Evolutionary conservation across 2,329 filamentous ascomycete genomes (phyloP).

Genomic region (Balansia obtecta): DNA sequence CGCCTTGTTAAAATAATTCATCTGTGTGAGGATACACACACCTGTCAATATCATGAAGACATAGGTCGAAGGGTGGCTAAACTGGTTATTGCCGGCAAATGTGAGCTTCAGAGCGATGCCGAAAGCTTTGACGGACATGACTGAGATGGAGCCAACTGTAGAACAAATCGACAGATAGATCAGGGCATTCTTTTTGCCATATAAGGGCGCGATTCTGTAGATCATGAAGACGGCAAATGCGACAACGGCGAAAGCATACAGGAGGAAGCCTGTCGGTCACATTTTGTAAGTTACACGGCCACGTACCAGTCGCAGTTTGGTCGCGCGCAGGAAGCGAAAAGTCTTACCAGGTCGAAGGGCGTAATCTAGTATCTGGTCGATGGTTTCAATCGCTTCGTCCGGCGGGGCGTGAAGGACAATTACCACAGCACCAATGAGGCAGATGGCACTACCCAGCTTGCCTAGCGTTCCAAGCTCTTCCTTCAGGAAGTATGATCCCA

Average conservation of each 20-base stretch:
- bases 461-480: constrained; percentile 85
- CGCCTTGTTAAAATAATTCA: constrained; percentile 99
- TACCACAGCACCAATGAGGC: constrained; percentile 88
- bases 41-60: constrained; percentile 89
- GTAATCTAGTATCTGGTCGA: constrained; percentile 83
- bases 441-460: constrained; percentile 91
- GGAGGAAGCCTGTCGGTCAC: constrained; percentile 58
- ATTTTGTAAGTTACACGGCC: background rate
- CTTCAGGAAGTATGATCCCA: constrained; percentile 87
- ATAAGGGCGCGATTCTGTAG: constrained; percentile 76
- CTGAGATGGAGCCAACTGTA: constrained; percentile 89
- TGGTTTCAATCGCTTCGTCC: constrained; percentile 79
- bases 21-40: constrained; percentile 94
- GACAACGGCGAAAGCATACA: constrained; percentile 71
- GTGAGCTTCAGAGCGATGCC: constrained; percentile 96
- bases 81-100: constrained; percentile 86
- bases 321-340: constrained; percentile 12
- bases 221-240: constrained; percentile 90
- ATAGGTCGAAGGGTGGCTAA: constrained; percentile 88
- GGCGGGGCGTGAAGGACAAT: constrained; percentile 96
- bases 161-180: constrained; percentile 98
- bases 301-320: background rate
- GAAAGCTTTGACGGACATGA: constrained; percentile 99
- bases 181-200: constrained; percentile 91
- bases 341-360: constrained; percentile 74